Percentiles rank a stretch among this genome's conserved stretches.
These are phyloP conservation scores for Lotmaria passim DNA, from an alignment of 208 protist genomes.

Conservation along the genomic window DNA sequence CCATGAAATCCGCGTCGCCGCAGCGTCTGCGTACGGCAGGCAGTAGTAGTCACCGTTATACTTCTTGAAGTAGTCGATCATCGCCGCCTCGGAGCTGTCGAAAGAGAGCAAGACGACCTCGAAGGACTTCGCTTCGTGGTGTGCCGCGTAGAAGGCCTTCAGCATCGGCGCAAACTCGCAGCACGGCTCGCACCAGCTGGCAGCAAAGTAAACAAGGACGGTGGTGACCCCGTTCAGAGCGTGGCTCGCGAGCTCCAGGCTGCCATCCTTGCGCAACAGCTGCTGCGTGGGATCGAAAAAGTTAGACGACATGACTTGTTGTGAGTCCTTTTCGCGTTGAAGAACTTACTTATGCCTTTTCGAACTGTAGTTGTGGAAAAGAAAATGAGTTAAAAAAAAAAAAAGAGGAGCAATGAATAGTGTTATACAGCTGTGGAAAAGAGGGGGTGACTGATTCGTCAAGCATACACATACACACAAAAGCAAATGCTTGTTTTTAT, in stretches of 20 bases:
- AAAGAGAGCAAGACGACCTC: constrained; percentile 15
- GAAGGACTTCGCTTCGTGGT: constrained; percentile 6
- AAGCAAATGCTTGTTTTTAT: too few relatives aligned
- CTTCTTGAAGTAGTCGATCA: constrained; percentile 36
- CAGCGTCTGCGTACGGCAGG: constrained; percentile 36
- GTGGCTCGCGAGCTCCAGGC: constrained; percentile 13
- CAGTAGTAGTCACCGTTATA: constrained; percentile 29
- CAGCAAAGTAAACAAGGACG: constrained; percentile 76
- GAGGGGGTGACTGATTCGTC: neutral
- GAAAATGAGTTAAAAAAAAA: neutral
- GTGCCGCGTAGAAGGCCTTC: constrained; percentile 51
- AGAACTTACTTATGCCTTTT: too few relatives aligned
- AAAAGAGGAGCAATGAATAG: constrained; percentile 5
- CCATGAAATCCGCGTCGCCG: neutral
- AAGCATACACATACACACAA: too few relatives aligned
- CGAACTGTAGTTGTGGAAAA: too few relatives aligned
- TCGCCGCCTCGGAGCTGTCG: constrained; percentile 24
- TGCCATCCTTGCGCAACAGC: constrained; percentile 52
- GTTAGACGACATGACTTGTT: constrained; percentile 1
- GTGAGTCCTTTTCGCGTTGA: too few relatives aligned
- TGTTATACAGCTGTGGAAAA: constrained; percentile 4
- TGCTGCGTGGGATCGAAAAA: constrained; percentile 15
- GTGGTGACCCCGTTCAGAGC: constrained; percentile 13
- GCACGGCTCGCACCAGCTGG: constrained; percentile 86
- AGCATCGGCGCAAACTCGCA: constrained; percentile 74